phyloP scores from a whole-genome alignment of 1,284 basidiomycete genomes.

The Ustilago shanxiensis region DNA sequence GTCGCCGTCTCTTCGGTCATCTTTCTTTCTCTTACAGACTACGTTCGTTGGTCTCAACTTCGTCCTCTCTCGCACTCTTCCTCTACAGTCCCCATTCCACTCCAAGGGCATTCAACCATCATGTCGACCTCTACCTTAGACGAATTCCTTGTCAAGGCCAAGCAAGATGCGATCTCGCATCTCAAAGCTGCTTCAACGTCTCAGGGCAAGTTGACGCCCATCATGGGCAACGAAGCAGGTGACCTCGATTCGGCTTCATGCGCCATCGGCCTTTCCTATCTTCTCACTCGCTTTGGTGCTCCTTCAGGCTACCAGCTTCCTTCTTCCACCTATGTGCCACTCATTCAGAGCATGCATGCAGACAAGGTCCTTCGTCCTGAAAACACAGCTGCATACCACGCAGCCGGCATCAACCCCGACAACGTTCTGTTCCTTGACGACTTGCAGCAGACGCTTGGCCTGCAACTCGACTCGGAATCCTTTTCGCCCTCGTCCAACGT shows the following conservation, averaged over 20 bases:
- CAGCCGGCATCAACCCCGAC: constrained; percentile 28
- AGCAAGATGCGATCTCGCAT: constrained; percentile 30
- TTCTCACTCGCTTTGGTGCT: constrained; percentile 52
- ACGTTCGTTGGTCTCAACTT: constrained; percentile 22
- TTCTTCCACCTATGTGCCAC: constrained; percentile 74
- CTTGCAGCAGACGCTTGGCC: constrained; percentile 31
- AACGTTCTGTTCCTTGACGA: constrained; percentile 53
- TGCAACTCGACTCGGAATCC: constrained; percentile 27
- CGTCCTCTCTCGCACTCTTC: constrained; percentile 5
- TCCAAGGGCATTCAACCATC: background rate
- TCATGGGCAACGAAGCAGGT: constrained; percentile 69
- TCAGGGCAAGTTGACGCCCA: constrained; percentile 39
- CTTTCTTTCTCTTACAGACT: constrained; percentile 39
- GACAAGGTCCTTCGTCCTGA: constrained; percentile 87
- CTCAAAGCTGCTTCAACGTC: constrained; percentile 22
- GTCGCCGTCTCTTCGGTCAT: constrained; percentile 37
- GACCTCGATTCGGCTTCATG: constrained; percentile 67
- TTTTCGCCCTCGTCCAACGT: constrained; percentile 40
- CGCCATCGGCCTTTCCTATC: constrained; percentile 61
- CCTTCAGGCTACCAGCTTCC: constrained; percentile 27
- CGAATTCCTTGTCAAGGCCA: constrained; percentile 30
- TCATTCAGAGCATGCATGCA: constrained; percentile 79
- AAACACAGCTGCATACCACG: constrained; percentile 73
- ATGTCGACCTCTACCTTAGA: constrained; percentile 9
- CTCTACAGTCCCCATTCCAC: background rate